Evolutionary conservation across 2,329 filamentous ascomycete genomes (phyloP).

Genomic region (Neoascochyta sp.): DNA sequence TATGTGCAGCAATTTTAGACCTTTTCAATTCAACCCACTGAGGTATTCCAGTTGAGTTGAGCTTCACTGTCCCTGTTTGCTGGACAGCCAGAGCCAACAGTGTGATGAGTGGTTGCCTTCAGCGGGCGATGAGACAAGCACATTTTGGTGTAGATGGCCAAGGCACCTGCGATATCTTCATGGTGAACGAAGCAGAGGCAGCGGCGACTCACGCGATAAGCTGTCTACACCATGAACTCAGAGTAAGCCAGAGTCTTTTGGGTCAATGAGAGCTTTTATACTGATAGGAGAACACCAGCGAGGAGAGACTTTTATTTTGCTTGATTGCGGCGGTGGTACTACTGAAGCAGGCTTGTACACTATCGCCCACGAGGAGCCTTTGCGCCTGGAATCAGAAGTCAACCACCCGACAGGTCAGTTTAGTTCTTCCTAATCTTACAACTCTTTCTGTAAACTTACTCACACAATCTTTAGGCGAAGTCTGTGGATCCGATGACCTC

Average conservation of each 20-base stretch:
- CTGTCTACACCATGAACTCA: no score
- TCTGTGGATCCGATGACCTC: constrained; percentile 6
- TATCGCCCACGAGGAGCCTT: constrained; percentile 7
- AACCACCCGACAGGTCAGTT: constrained; percentile 8
- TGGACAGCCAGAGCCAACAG: constrained; percentile 7
- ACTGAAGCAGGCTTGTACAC: constrained; percentile 9
- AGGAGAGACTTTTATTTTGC: constrained; percentile 9
- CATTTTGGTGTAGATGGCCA: constrained; percentile 4
- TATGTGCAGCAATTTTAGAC: no score
- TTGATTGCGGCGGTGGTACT: constrained; percentile 15
- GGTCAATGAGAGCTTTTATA: no score
- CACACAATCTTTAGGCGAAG: no score
- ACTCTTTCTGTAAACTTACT: no score
- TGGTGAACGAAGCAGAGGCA: constrained; percentile 19
- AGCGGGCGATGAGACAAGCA: constrained; percentile 6
- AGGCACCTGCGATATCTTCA: constrained; percentile 8
- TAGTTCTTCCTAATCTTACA: no score
- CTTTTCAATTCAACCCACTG: no score
- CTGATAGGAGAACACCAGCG: no score
- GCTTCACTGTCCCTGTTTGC: constrained; percentile 11
- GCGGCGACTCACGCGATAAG: constrained; percentile 9
- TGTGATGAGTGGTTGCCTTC: constrained; percentile 4
- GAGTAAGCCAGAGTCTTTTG: no score
- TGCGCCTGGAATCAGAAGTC: constrained; percentile 9
- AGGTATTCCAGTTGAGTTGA: constrained; percentile 10